Conservation (phyloP, 1,284 basidiomycete species). For the Moesziomyces antarcticus region DNA sequence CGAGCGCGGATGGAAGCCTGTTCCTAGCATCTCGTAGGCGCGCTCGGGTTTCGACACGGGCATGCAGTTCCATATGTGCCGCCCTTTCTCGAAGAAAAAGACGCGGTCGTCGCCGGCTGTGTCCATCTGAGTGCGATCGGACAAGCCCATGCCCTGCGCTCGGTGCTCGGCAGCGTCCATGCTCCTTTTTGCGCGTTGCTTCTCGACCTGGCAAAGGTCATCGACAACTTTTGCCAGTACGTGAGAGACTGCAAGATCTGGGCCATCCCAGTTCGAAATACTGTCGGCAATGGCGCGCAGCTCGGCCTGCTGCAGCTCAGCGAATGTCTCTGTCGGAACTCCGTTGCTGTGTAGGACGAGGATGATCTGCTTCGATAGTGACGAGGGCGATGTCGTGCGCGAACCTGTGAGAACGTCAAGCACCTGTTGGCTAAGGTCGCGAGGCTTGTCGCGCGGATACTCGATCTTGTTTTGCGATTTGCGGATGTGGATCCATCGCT, state of each 20-base stretch:
- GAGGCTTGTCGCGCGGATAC: slow-evolving; percentile 4
- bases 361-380: slow-evolving; percentile 42
- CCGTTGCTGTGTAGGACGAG: slow-evolving; percentile 33
- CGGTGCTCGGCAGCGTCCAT: slow-evolving; percentile 29
- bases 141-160: slow-evolving; percentile 28
- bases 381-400: slow-evolving; percentile 40
- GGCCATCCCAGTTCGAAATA: slow-evolving; percentile 28
- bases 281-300: slow-evolving; percentile 24
- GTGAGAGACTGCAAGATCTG: slow-evolving; percentile 7
- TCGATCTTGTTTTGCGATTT: slow-evolving; percentile 61
- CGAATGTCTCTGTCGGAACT: slow-evolving; percentile 26
- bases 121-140: slow-evolving; percentile 1
- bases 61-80: slow-evolving; percentile 45
- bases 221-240: slow-evolving; percentile 25
- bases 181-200: slow-evolving; percentile 20
- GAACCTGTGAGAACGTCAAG: slow-evolving; percentile 34
- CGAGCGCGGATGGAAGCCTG: slow-evolving; percentile 49
- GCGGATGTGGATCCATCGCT: slow-evolving; percentile 48
- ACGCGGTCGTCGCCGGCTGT: slow-evolving; percentile 18
- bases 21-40: slow-evolving; percentile 57
- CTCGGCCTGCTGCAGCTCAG: slow-evolving; percentile 23
- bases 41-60: slow-evolving; percentile 53
- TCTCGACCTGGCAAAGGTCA: slow-evolving; percentile 22
- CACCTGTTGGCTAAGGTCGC: slow-evolving; percentile 31
- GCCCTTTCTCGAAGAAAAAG: slow-evolving; percentile 22